Base-by-base conservation (phyloP, 305 asterid genomes). In the Stenogyne calaminthoides region DNA sequence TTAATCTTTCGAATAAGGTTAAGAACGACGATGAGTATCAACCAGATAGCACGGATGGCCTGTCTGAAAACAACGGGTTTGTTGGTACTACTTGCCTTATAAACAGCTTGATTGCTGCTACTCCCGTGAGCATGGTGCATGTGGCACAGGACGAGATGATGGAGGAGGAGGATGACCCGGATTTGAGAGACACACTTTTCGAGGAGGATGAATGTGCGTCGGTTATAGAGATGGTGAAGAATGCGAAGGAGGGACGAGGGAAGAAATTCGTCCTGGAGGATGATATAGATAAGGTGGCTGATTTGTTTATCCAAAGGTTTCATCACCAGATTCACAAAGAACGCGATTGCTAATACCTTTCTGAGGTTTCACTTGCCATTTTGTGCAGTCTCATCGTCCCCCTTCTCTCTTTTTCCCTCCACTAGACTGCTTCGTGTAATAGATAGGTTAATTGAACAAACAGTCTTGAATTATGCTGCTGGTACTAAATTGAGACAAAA, bases 251-350 rank as follows among this genome's bases (percentile, higher is more conserved):
- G 64, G 72, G 52, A 16, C 64, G 54, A 7, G 84, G 71, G 12
- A 44, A 77, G 60, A 75, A 77, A 36, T 69, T 69, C 29, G 49
- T 32, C 54, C 57, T 72, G 67, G 84, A 80, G 52, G 81, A 80
- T 9, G 79, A 80, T 20, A 77, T 80, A 52, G 77, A 80, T 68
- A 73, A 20, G 67, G 81, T 69, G 60, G 84, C 84, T 10, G 84
- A 80, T 55, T 78, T 76, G 71, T 80, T 80, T 70, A 80, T 80
- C 58, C 77, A 65, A 70, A 66, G 79, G 74, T 80, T 80, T 74
- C 84, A 77, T 74, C 74, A 76, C 37, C 84, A 77, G 75, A 76
- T 76, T 73, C 55, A 36, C 14, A 34, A 1, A 7, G 47, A 15
- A n/a, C 19, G 67, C 12, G 76, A 63, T 27, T 69, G 79, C 78